These are phyloP conservation scores for Ramaria sp. DNA, from an alignment of 768 basidiomycete genomes.

Conservation along the genomic window DNA sequence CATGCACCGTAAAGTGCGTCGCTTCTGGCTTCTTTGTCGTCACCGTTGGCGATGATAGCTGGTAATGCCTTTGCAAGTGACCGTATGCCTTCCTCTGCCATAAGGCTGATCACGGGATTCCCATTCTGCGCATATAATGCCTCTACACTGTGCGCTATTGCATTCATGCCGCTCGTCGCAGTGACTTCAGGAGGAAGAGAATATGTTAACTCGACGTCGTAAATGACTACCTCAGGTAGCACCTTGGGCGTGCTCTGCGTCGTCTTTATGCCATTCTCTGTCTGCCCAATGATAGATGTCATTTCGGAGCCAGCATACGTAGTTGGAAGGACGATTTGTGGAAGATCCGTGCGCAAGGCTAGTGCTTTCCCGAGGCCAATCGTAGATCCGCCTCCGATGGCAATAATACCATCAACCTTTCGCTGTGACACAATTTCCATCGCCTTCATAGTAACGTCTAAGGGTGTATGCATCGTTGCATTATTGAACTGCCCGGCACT, in stretches of 20 bases:
- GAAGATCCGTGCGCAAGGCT: conserved; percentile 27
- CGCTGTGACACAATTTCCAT: conserved; percentile 17
- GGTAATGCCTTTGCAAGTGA: conserved; percentile 23
- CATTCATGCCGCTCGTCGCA: conserved; percentile 29
- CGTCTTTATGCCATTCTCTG: conserved; percentile 28
- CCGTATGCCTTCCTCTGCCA: conserved; percentile 27
- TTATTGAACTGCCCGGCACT: conserved; percentile 26
- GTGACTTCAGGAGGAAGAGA: conserved; percentile 24
- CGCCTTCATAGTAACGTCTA: conserved; percentile 26
- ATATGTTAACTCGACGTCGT: conserved; percentile 29
- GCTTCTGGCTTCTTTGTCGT: conserved; percentile 22
- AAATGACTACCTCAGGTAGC: conserved; percentile 29
- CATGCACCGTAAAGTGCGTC: conserved; percentile 29
- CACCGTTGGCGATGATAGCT: conserved; percentile 18
- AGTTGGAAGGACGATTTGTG: conserved; percentile 30
- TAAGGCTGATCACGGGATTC: conserved; percentile 26
- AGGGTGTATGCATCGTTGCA: conserved; percentile 32
- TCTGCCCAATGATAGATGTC: conserved; percentile 31
- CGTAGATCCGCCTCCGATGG: conserved; percentile 28
- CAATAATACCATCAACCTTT: conserved; percentile 25
- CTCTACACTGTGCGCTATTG: conserved; percentile 32
- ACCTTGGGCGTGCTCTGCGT: conserved; percentile 27
- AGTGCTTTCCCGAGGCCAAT: conserved; percentile 31
- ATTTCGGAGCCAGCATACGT: conserved; percentile 31
- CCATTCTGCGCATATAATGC: conserved; percentile 27